phyloP scores from a whole-genome alignment of 257 asterid species.

The Lantana camara region DNA sequence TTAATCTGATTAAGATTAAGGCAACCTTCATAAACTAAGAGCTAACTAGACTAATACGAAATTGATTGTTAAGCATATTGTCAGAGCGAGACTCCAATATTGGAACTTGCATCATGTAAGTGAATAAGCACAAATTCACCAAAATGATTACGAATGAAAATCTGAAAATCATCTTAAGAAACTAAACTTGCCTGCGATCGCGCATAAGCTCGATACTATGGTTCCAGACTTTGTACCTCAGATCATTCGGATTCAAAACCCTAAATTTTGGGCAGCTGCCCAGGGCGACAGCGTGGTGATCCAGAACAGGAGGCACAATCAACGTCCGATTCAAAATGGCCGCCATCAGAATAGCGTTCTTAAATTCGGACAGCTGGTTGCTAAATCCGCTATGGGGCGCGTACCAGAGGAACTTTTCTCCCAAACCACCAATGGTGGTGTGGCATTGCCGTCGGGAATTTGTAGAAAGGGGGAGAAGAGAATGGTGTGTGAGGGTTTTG shows the following conservation, averaged over 20 bases:
- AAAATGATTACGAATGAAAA: neutral
- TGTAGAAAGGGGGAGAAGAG: slow-evolving; percentile 39
- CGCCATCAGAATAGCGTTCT: slow-evolving; percentile 75
- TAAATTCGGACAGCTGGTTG: slow-evolving; percentile 90
- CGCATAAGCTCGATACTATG: slow-evolving; percentile 63
- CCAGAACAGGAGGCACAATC: slow-evolving; percentile 83
- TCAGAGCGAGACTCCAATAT: neutral
- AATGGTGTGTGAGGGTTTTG: slow-evolving; percentile 39
- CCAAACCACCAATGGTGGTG: neutral
- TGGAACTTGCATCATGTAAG: neutral
- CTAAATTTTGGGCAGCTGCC: slow-evolving; percentile 97
- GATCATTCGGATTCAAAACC: slow-evolving; percentile 70
- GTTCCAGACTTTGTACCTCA: slow-evolving; percentile 83
- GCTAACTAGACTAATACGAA: slow-evolving; percentile 40
- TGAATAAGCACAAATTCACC: neutral
- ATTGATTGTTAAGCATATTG: slow-evolving; percentile 4
- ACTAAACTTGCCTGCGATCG: slow-evolving; percentile 57
- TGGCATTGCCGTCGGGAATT: slow-evolving; percentile 34
- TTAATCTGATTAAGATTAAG: neutral
- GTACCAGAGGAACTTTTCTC: slow-evolving; percentile 75
- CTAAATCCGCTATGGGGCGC: slow-evolving; percentile 98
- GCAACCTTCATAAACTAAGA: slow-evolving; percentile 36
- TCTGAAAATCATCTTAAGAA: neutral
- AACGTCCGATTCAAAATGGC: slow-evolving; percentile 78
- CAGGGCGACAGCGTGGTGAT: slow-evolving; percentile 88